Evolutionary conservation across 257 asterid species (phyloP), one percentile per base, ranked within the genome.

Genomic region (Plantago ovata): DNA sequence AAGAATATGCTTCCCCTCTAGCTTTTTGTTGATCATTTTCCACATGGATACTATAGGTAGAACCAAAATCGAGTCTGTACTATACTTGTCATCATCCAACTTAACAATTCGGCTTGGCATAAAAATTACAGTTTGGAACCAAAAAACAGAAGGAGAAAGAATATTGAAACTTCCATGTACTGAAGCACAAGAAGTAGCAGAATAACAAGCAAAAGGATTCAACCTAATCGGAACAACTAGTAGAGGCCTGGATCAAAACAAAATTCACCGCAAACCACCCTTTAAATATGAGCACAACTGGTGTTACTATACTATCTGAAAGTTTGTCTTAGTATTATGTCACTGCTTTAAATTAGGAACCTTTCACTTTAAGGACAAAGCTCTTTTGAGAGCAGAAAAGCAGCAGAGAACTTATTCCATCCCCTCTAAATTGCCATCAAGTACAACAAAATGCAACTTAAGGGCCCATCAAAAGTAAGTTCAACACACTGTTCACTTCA

Each of bases 401-500:
- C 52, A 65, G 67, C 43, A 48, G 61, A 60, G 75, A 64, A 60
- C 56, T 66, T 69, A 67, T 70, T 69, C 71, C 49, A 38, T 48
- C 60, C 50, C 33, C 16, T 1, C 38, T 16, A 56, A 23, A 11
- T 21, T n/a, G 43, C 14, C 14, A 41, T 43, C 45, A 53, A 28
- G 0, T 21, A 38, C 52, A 48, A 70, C n/a, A 21, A 13, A 46
- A 69, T 63, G 49, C 61, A 60, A 47, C 59, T 24, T 20, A 51
- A 24, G 19, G 56, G 55, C 46, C 67, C 67, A 63, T 52, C 38
- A 52, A 57, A n/a, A 64, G 53, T 59, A 42, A 66, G 56, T 39
- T 18, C 19, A 21, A 63, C 53, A 53, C 51, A 42, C 53, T 54
- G 59, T 22, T 59, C 10, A 56, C 56, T 70, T 66, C 46, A 56